A percentile compares a stretch with the other conserved stretches of the same genome.
Evolutionary conservation across 495 filamentous ascomycete species (phyloP).

Genomic region (Letharia columbiana): DNA sequence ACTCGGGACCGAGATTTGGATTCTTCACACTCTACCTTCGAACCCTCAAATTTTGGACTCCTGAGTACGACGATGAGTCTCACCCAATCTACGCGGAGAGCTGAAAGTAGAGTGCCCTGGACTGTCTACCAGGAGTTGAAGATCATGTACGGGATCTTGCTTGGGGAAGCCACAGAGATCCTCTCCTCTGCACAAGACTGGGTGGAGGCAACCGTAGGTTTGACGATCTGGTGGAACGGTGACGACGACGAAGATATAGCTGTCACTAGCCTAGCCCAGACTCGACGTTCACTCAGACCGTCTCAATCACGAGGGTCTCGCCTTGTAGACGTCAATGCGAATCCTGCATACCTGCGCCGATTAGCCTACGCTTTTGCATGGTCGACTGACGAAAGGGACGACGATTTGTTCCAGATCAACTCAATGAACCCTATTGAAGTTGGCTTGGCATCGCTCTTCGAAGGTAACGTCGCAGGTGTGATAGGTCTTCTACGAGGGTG

Average conservation of each 20-base stretch:
- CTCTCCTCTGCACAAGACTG: conserved; percentile 66
- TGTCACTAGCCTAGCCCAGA: conserved; percentile 28
- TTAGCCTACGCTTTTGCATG: conserved; percentile 43
- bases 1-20: conserved; percentile 46
- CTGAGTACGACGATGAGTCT: conserved; percentile 35
- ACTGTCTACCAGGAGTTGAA: conserved; percentile 72
- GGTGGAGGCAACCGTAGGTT: conserved; percentile 72
- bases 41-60: conserved; percentile 48
- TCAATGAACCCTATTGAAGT: conserved; percentile 64
- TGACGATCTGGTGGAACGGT: conserved; percentile 86
- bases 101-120: conserved; percentile 78
- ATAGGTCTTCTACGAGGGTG: conserved; percentile 64
- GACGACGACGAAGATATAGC: conserved; percentile 46
- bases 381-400: conserved; percentile 39
- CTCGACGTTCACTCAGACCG: conserved; percentile 28
- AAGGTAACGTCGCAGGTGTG: conserved; percentile 64
- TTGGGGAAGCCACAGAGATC: conserved; percentile 62
- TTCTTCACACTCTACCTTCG: conserved; percentile 33
- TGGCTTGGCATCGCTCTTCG: conserved; percentile 67
- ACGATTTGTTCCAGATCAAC: conserved; percentile 57
- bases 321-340: conserved; percentile 38
- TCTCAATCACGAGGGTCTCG: conserved; percentile 26
- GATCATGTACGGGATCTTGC: conserved; percentile 63
- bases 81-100: conserved; percentile 58
- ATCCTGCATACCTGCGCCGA: conserved; percentile 45